Evolutionary conservation across 2,329 filamentous ascomycete genomes (phyloP), one percentile per base, ranked within the genome.

Genomic region (Aspergillus sp.): DNA sequence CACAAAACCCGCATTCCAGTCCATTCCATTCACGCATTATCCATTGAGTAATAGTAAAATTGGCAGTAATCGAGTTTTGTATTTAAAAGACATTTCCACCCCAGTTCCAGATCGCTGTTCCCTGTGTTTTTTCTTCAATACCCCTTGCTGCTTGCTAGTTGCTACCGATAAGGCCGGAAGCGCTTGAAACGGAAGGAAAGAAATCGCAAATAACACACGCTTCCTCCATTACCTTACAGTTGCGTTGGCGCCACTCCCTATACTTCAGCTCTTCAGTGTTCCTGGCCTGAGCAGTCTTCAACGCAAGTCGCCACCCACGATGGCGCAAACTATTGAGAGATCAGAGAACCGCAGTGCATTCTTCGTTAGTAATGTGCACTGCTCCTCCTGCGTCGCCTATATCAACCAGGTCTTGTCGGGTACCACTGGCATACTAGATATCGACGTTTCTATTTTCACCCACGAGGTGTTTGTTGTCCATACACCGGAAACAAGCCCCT

Each of bases 331-430:
- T 5, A 33, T 47, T 40, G 50, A 37, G 49, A 40, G 58, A 53
- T 59, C 65, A 30, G 27, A 9, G 9, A 30, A 11, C 49, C 57
- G 54, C 47, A 74, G 69, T 59, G 62, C 73, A 20, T 73, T 80
- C 30, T 74, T 79, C 56, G 76, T 79, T 50, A 76, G 75, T 57
- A 81, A 81, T 58, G 74, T 81, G 40, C 79, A 81, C 64, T 81
- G 79, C 63, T 68, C 77, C 15, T 80, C 78, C 19, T 81, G 79
- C 57, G 76, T 80, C 20, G 68, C 76, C 46, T 77, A 79, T 62
- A 73, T 78, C 47, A 73, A 73, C 34, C 75, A 77, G 64, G 70
- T 79, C n/a, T 67, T 81, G 1, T 71, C 68, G 0, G 68, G 73
- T 42, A 66, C 73, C 5, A 66, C 66, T 13, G 68, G 75, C 4